Percentiles rank a stretch among this genome's conserved stretches.
Conservation (phyloP, 2,329 filamentous ascomycete species). For the Verticillium albo-atrum region DNA sequence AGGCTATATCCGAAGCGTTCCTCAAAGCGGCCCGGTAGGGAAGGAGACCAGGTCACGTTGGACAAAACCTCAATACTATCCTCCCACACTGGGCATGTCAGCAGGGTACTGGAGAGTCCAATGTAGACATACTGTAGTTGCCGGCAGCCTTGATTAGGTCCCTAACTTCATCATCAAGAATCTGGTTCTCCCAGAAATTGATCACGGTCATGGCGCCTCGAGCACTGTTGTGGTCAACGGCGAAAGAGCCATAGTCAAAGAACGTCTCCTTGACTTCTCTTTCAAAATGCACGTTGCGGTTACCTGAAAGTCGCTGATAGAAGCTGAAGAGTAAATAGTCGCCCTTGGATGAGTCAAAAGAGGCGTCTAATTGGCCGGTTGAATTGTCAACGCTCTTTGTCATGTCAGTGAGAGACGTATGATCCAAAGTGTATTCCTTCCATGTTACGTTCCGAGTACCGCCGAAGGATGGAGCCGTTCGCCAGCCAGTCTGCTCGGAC, state of each 20-base stretch:
- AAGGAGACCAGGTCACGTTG: conserved; percentile 30
- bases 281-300: conserved; percentile 2
- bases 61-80: conserved; percentile 27
- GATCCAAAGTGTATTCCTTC: neutral
- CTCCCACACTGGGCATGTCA: conserved; percentile 18
- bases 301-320: neutral
- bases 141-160: conserved; percentile 25
- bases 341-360: conserved; percentile 9
- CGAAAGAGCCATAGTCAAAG: conserved; percentile 17
- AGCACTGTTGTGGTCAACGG: conserved; percentile 27
- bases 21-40: conserved; percentile 22
- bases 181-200: conserved; percentile 32
- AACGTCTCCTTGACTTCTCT: neutral
- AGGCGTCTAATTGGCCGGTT: neutral
- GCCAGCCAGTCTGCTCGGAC: neutral
- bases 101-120: neutral
- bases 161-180: conserved; percentile 24
- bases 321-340: conserved; percentile 5
- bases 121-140: conserved; percentile 17
- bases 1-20: conserved; percentile 26
- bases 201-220: conserved; percentile 27
- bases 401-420: neutral
- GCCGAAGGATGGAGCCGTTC: neutral
- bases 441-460: neutral
- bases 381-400: neutral